These are phyloP conservation scores for Colletotrichum somersetense DNA, from an alignment of 2,329 filamentous ascomycete species.

Conservation along the genomic window DNA sequence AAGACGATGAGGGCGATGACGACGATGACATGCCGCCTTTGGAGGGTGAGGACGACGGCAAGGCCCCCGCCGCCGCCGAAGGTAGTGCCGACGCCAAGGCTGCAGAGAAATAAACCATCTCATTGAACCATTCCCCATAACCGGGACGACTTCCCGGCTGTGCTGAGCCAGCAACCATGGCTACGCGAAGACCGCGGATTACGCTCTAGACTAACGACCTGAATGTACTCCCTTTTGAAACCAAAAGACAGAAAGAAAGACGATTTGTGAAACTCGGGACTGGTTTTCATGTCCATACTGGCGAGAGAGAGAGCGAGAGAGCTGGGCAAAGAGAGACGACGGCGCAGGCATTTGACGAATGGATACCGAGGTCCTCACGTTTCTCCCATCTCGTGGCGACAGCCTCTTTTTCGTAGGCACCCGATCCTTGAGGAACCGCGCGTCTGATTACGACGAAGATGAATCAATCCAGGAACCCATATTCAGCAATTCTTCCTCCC, in stretches of 20 bases:
- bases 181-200: slow-evolving; percentile 7
- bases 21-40: slow-evolving; percentile 90
- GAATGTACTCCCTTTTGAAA: slow-evolving; percentile 38
- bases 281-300: background rate
- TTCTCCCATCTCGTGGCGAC: slow-evolving; percentile 4
- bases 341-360: slow-evolving; percentile 22
- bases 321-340: background rate
- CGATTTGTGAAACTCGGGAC: slow-evolving; percentile 17
- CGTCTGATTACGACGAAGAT: background rate
- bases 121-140: slow-evolving; percentile 1
- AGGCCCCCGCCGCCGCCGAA: slow-evolving; percentile 24
- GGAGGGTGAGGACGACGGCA: slow-evolving; percentile 65
- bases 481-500: background rate
- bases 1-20: slow-evolving; percentile 70
- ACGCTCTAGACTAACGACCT: slow-evolving; percentile 41
- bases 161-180: slow-evolving; percentile 6
- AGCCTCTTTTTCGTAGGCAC: background rate
- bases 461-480: slow-evolving; percentile 2
- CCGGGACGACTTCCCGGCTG: slow-evolving; percentile 24
- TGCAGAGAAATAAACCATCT: slow-evolving; percentile 38
- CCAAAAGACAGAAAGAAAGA: slow-evolving; percentile 32
- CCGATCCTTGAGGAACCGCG: background rate
- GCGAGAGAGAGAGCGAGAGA: background rate
- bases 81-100: slow-evolving; percentile 19
- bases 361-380: slow-evolving; percentile 17